Evolutionary conservation across 108 stramenopile genomes (phyloP).

Genomic region (Phaeodactylum tricornutum): DNA sequence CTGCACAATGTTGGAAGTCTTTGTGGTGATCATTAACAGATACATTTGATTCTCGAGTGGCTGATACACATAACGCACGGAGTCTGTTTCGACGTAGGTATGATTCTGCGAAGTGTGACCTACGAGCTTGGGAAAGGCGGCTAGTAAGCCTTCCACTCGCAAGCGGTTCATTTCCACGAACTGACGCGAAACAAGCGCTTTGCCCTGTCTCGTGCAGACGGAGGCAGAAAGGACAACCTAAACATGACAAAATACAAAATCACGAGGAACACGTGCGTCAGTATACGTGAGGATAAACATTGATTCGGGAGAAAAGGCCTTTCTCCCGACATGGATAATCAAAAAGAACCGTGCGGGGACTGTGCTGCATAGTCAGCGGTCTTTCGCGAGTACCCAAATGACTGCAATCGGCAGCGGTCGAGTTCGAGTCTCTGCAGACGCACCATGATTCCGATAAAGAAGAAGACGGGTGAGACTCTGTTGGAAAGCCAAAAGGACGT

Average conservation of each 20-base stretch:
- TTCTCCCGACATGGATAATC: too few relatives aligned
- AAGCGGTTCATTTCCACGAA: conserved; percentile 99
- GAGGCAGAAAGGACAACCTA: conserved; percentile 82
- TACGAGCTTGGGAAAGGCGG: conserved; percentile 99
- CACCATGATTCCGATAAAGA: too few relatives aligned
- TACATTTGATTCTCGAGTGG: conserved; percentile 92
- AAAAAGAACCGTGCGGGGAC: neutral
- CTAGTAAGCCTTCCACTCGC: conserved; percentile 95
- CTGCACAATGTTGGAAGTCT: conserved; percentile 93
- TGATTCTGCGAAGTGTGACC: conserved; percentile 83
- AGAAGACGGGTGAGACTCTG: too few relatives aligned
- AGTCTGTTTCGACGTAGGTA: conserved; percentile 97
- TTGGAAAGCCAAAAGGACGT: too few relatives aligned
- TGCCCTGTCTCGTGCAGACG: conserved; percentile 73
- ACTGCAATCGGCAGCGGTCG: too few relatives aligned
- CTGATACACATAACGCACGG: conserved; percentile 98
- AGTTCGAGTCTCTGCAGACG: too few relatives aligned
- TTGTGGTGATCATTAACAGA: conserved; percentile 94
- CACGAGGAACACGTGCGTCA: neutral
- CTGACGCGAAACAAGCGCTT: conserved; percentile 93
- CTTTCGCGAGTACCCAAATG: too few relatives aligned
- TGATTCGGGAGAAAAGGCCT: too few relatives aligned
- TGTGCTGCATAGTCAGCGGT: too few relatives aligned
- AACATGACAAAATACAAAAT: neutral
- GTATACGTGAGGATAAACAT: too few relatives aligned